Evolutionary conservation across 805 yeast species (phyloP).

Genomic region (Lipomyces sp.): DNA sequence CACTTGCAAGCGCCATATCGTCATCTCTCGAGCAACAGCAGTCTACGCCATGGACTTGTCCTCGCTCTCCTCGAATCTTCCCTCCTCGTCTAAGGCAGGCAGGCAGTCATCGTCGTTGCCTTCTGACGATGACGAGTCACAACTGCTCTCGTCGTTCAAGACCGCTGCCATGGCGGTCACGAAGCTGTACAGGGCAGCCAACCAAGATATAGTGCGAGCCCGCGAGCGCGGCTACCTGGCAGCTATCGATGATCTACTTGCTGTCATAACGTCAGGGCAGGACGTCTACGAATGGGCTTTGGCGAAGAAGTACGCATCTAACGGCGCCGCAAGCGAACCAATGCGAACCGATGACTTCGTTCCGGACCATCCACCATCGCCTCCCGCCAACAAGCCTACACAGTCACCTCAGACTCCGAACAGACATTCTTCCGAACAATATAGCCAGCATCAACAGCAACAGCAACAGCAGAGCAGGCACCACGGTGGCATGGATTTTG

Average conservation of each 20-base stretch:
- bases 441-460: neutral
- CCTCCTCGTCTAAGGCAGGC: constrained; percentile 51
- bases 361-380: neutral
- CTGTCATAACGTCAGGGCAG: constrained; percentile 25
- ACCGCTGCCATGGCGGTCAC: constrained; percentile 71
- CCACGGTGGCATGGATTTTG: constrained; percentile 6
- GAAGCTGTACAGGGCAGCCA: constrained; percentile 59
- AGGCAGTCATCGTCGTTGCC: constrained; percentile 38
- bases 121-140: constrained; percentile 45
- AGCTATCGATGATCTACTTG: constrained; percentile 55
- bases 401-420: constrained; percentile 1
- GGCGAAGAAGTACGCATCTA: constrained; percentile 10
- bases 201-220: constrained; percentile 48
- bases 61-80: constrained; percentile 54
- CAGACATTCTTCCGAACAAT: neutral
- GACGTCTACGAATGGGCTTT: constrained; percentile 30
- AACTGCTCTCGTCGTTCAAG: constrained; percentile 61
- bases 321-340: neutral
- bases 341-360: neutral
- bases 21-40: too few species aligned
- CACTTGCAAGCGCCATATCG: too few species aligned
- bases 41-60: constrained; percentile 54
- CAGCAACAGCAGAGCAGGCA: neutral
- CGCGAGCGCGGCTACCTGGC: constrained; percentile 58
- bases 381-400: neutral